Evolutionary conservation across 192 early-diverging fungal genomes (phyloP), one percentile per base, ranked within the genome.

Genomic region (Entomortierella beljakovae): DNA sequence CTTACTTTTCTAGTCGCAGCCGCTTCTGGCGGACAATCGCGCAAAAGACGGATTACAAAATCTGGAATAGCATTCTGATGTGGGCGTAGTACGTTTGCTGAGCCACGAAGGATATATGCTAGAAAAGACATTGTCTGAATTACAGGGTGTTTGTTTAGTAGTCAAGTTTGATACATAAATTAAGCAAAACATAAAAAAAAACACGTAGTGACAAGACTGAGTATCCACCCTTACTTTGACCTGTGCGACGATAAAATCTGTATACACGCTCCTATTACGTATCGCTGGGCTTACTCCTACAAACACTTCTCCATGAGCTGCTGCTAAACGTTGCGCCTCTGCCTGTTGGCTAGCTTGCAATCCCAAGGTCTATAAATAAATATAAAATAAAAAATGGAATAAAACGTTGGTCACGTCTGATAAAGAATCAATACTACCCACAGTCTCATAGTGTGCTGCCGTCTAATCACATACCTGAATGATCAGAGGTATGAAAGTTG

Each of bases 191-290:
- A 57, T 20, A 52, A 42, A 25, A 43, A 26, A 4, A 57, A 25
- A 23, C 37, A 81, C 42, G 16, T 50, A 28, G 51, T 22, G 16
- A 7, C 15, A 37, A n/a, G 2, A n/a, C 33, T 8, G 15, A 29
- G 32, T 20, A 32, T 16, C 68, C n/a, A n/a, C n/a, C n/a, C n/a
- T 33, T 81, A 92, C 91, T 87, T 99, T 99, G 42, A 97, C 94
- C 87, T 99, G 98, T 23, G 98, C 91, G 10, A 94, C 90, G 34
- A 97, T 98, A 64, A 98, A 92, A 40, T 99, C 98, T 22, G 81
- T 83, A 58, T 95, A 94, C 5, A 89, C 88, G n/a, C 81, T 83
- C 23, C 87, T 80, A 71, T 96, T 92, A 32, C 80, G 89, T 49
- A 96, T 93, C 18, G 82, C 82, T 5, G 94, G 89, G 59, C 88